Percentiles rank a stretch among this genome's conserved stretches.
Conservation (phyloP, 495 filamentous ascomycete genomes). For the Aspergillus conjunctus region DNA sequence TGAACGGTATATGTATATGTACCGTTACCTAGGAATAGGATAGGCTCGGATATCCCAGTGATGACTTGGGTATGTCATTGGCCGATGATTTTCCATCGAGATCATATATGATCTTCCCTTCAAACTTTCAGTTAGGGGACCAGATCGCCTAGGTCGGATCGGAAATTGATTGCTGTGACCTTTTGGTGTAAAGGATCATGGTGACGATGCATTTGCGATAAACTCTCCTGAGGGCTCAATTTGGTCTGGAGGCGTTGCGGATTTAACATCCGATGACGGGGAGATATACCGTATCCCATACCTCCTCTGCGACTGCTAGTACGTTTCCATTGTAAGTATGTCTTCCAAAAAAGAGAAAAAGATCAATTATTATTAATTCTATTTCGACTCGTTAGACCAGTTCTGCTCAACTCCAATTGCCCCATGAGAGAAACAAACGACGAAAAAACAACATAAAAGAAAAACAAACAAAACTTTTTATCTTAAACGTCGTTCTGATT, state of each 20-base stretch:
- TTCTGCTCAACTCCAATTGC: too few species aligned
- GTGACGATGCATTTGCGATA: slow-evolving; percentile 2
- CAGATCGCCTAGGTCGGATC: not conserved
- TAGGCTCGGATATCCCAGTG: not conserved
- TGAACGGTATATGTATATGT: slow-evolving; percentile 8
- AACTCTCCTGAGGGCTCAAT: not conserved
- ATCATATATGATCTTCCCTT: not conserved
- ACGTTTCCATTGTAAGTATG: not conserved
- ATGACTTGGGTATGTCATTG: slow-evolving; percentile 8
- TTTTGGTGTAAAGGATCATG: too few species aligned
- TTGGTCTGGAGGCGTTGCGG: not conserved
- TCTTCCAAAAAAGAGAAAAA: too few species aligned
- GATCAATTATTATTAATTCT: too few species aligned
- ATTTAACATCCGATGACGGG: not conserved
- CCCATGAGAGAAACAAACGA: too few species aligned
- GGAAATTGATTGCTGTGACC: slow-evolving; percentile 11
- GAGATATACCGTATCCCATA: not conserved
- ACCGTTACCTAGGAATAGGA: not conserved
- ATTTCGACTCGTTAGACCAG: too few species aligned
- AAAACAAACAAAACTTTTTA: too few species aligned
- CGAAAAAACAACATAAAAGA: too few species aligned
- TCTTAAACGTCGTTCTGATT: too few species aligned
- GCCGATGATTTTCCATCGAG: slow-evolving; percentile 3
- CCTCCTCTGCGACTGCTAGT: not conserved
- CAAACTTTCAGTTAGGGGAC: slow-evolving; percentile 3